Conservation (phyloP, 305 asterid genomes). For the Solanum hybrid region DNA sequence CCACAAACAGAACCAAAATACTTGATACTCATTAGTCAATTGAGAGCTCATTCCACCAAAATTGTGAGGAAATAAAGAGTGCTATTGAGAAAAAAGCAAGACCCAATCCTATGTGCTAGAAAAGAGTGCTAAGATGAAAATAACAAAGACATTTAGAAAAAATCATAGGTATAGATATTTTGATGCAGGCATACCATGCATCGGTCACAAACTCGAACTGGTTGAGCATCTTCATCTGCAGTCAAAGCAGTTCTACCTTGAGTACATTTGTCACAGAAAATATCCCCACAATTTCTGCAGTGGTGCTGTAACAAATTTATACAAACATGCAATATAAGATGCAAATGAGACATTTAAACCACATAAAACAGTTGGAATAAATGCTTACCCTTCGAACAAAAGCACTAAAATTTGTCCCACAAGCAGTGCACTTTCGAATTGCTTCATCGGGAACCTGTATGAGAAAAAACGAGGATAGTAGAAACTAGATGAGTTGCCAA, state of each 20-base stretch:
- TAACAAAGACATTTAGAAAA: neutral
- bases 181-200: conserved; percentile 63
- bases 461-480: neutral
- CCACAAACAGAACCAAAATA: neutral
- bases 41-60: neutral
- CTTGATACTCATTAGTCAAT: neutral
- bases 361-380: neutral
- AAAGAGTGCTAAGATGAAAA: neutral
- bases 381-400: conserved; percentile 64
- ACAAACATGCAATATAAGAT: neutral
- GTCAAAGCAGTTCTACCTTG: conserved; percentile 87
- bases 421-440: conserved; percentile 57
- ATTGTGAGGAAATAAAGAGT: neutral
- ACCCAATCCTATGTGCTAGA: neutral
- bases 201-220: conserved; percentile 79
- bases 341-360: neutral
- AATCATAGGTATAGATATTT: neutral
- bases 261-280: conserved; percentile 92
- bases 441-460: conserved; percentile 87
- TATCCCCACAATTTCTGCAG: conserved; percentile 88
- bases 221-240: conserved; percentile 69
- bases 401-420: conserved; percentile 58
- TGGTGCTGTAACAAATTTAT: conserved; percentile 52
- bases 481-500: neutral
- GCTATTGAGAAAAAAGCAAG: neutral